phyloP scores from a whole-genome alignment of 2,329 filamentous ascomycete genomes.

The Neophaeococcomyces mojaviensis region DNA sequence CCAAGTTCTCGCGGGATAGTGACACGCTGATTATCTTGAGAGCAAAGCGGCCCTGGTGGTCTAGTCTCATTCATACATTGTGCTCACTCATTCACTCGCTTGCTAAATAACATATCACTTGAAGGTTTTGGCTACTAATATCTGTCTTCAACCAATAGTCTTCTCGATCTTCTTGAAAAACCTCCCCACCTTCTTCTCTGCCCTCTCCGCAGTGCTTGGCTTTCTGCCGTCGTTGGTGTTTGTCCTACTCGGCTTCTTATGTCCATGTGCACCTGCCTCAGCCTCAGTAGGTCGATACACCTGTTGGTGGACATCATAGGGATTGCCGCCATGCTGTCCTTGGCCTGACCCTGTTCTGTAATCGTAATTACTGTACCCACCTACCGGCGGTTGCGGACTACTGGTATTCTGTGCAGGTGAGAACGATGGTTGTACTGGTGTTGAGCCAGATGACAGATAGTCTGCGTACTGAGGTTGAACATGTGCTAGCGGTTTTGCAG shows the following conservation, averaged over 20 bases:
- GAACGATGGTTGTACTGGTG: conserved; percentile 17
- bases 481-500: conserved; percentile 26
- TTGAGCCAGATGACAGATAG: conserved; percentile 23
- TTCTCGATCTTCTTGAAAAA: conserved; percentile 42
- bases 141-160: conserved; percentile 20
- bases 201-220: conserved; percentile 28
- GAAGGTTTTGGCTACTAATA: too few species aligned
- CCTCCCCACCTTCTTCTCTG: conserved; percentile 38
- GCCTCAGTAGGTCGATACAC: conserved; percentile 39
- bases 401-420: conserved; percentile 10
- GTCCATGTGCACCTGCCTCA: conserved; percentile 31
- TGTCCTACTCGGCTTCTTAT: conserved; percentile 23
- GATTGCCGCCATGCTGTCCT: conserved; percentile 19
- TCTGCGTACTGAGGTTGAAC: conserved; percentile 28
- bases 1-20: too few species aligned
- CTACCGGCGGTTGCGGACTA: conserved; percentile 19
- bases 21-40: too few species aligned
- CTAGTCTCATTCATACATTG: too few species aligned
- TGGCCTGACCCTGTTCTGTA: conserved; percentile 28
- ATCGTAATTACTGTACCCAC: conserved; percentile 35
- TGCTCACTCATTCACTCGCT: too few species aligned
- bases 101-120: too few species aligned
- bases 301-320: conserved; percentile 39
- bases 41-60: too few species aligned
- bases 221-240: conserved; percentile 19